Evolutionary conservation across 352 stramenopile species (phyloP).

Genomic region (Phytopythium delawarense): DNA sequence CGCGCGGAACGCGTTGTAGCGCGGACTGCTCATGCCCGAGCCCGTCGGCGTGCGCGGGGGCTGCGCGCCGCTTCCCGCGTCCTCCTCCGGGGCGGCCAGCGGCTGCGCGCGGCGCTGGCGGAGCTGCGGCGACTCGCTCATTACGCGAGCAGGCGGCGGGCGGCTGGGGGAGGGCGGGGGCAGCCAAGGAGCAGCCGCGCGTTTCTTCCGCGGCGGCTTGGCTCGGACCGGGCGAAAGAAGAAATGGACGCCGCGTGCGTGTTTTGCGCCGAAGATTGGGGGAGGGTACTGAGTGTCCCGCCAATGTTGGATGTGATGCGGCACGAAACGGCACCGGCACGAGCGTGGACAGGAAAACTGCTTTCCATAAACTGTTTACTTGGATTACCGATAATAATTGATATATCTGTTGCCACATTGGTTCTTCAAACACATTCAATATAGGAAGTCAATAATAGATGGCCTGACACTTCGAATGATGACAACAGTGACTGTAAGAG

Average conservation of each 20-base stretch:
- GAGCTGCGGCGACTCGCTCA: neutral
- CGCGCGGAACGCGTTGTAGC: conserved; percentile 63
- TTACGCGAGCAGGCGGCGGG: neutral
- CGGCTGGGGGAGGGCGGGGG: neutral
- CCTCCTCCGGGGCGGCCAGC: neutral
- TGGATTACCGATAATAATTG: no score
- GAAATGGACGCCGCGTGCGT: neutral
- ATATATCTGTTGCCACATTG: no score
- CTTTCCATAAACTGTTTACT: no score
- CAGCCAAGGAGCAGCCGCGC: no score
- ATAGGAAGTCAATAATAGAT: neutral
- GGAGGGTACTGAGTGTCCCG: neutral
- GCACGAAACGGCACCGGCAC: neutral
- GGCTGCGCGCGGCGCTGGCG: conserved; percentile 5
- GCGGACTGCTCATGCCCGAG: conserved; percentile 13
- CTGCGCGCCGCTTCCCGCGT: neutral
- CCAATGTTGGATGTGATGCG: neutral
- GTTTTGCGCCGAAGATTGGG: neutral
- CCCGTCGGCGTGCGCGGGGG: neutral
- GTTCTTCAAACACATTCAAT: no score
- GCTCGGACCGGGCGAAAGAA: neutral
- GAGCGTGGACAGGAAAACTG: no score
- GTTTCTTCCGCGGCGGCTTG: conserved; percentile 2
- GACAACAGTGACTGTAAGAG: no score
- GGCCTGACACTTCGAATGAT: no score